Percentiles rank a stretch among this genome's conserved stretches.
phyloP scores from a whole-genome alignment of 139 green algal species.

The Coelastrella sp. region DNA sequence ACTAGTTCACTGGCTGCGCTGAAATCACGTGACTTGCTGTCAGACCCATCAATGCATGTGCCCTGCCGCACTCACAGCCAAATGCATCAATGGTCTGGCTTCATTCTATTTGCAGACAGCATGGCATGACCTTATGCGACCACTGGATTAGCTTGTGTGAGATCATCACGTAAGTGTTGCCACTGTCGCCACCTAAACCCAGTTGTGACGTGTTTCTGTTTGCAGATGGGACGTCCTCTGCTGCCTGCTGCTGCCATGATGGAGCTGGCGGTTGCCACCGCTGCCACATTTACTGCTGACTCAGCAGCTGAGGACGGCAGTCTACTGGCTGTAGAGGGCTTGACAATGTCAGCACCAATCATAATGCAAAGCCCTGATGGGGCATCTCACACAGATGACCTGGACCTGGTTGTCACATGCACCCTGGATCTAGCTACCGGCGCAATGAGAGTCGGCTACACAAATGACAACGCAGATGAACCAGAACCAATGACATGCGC shows the following conservation, averaged over 20 bases:
- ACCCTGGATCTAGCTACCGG: slow-evolving; percentile 44
- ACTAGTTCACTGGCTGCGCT: neutral
- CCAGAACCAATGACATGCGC: neutral
- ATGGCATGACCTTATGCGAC: too few species aligned
- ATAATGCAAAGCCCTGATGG: slow-evolving; percentile 48
- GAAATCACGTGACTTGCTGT: neutral
- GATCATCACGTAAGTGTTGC: too few species aligned
- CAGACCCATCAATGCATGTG: too few species aligned
- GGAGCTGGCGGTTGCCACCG: slow-evolving; percentile 65
- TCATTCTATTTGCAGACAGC: too few species aligned
- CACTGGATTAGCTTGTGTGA: too few species aligned
- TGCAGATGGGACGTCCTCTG: slow-evolving; percentile 53
- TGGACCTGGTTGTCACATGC: slow-evolving; percentile 31
- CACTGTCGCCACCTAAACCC: too few species aligned
- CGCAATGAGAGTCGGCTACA: slow-evolving; percentile 35
- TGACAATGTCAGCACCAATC: slow-evolving; percentile 56
- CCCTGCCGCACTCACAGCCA: too few species aligned
- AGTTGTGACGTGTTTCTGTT: neutral
- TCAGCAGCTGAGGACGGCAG: neutral
- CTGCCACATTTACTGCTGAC: slow-evolving; percentile 43
- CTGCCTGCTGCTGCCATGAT: slow-evolving; percentile 82
- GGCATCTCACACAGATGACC: neutral
- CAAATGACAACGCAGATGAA: neutral
- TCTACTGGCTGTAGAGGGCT: slow-evolving; percentile 30
- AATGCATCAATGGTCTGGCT: too few species aligned